A percentile compares a stretch with the other conserved stretches of the same genome.
Conservation (phyloP, 495 filamentous ascomycete species). For the Chaetomium cochliodes region DNA sequence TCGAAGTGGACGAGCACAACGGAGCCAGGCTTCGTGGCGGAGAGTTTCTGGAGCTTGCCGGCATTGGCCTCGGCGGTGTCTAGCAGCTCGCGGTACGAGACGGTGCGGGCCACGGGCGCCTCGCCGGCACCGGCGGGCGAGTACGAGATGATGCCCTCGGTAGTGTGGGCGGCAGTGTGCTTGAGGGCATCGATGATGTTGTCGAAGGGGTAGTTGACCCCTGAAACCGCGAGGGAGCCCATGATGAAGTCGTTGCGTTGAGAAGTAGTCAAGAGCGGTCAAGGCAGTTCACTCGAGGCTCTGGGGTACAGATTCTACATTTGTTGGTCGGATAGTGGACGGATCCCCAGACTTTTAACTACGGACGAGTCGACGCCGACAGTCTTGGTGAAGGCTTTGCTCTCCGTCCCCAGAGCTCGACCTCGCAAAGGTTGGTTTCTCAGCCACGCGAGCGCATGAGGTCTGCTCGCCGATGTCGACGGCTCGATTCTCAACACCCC, state of each 20-base stretch:
- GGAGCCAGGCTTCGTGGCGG: not conserved
- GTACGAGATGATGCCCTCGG: slow-evolving; percentile 13
- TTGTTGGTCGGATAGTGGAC: no score
- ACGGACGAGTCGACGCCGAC: not conserved
- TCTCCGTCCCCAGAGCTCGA: not conserved
- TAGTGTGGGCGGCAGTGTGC: slow-evolving; percentile 7
- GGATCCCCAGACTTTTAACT: not conserved
- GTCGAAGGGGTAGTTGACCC: slow-evolving; percentile 12
- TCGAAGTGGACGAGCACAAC: slow-evolving; percentile 17
- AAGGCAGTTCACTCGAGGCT: no score
- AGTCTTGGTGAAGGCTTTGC: no score
- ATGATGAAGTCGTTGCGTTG: not conserved
- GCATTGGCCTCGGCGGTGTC: slow-evolving; percentile 15
- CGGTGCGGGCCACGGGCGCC: not conserved
- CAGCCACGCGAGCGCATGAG: not conserved
- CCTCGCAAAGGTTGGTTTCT: not conserved
- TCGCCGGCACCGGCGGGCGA: not conserved
- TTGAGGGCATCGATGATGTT: slow-evolving; percentile 15
- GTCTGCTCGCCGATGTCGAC: slow-evolving; percentile 8
- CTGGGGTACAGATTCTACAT: no score
- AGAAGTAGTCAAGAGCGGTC: not conserved
- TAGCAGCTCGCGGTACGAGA: slow-evolving; percentile 17
- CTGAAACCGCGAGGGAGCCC: slow-evolving; percentile 8
- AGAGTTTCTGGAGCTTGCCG: slow-evolving; percentile 10
- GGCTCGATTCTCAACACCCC: not conserved